These are phyloP conservation scores for Pseudozyma pruni DNA, from an alignment of 1,284 basidiomycete genomes.

Conservation along the genomic window DNA sequence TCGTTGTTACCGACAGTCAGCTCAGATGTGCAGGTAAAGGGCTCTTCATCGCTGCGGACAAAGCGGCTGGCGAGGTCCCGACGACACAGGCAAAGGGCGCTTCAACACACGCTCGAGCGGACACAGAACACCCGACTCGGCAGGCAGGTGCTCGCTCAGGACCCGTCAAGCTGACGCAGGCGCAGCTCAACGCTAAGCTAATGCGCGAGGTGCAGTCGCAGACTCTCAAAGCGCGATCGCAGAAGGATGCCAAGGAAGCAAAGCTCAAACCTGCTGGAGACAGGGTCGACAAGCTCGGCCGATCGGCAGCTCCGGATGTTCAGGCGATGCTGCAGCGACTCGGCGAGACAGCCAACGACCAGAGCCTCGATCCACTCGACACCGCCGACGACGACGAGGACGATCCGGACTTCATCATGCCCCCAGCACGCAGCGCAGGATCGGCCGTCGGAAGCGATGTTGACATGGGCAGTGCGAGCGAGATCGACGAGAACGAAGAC, in stretches of 20 bases:
- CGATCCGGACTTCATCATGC: conserved; percentile 42
- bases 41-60: conserved; percentile 46
- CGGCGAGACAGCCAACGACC: conserved; percentile 2
- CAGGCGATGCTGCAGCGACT: conserved; percentile 31
- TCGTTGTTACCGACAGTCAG: conserved; percentile 41
- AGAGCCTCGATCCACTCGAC: conserved; percentile 8
- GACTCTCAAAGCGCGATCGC: conserved; percentile 35
- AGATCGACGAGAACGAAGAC: conserved; percentile 33
- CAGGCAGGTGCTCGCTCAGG: conserved; percentile 13
- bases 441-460: conserved; percentile 44
- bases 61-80: conserved; percentile 35
- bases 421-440: conserved; percentile 30
- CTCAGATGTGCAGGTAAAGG: conserved; percentile 42
- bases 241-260: conserved; percentile 21
- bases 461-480: conserved; percentile 47
- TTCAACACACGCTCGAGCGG: conserved; percentile 6
- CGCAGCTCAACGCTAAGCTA: conserved; percentile 54
- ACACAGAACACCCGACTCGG: background rate
- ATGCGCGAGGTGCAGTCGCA: conserved; percentile 51
- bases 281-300: background rate
- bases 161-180: conserved; percentile 46
- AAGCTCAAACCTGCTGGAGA: background rate
- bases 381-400: conserved; percentile 37
- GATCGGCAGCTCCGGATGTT: conserved; percentile 31
- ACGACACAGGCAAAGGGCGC: conserved; percentile 15